These are phyloP conservation scores for Sphaerulina vaccinii DNA, from an alignment of 2,329 filamentous ascomycete genomes.

Conservation along the genomic window DNA sequence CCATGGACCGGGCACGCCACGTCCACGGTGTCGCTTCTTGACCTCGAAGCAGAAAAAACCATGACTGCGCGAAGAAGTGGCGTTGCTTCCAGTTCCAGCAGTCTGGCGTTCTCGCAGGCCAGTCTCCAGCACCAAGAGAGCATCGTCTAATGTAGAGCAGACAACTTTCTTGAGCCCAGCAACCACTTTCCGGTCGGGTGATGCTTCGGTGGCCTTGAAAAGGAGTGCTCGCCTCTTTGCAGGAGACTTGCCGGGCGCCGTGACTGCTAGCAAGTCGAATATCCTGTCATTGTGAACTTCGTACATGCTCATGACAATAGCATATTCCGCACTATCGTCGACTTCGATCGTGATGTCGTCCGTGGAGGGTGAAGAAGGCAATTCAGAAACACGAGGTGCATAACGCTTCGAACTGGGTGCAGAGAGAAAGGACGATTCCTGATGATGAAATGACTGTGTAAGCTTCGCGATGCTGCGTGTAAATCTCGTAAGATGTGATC, in stretches of 20 bases:
- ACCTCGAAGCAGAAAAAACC: constrained; percentile 96
- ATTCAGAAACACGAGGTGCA: constrained; percentile 65
- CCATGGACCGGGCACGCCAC: constrained; percentile 61
- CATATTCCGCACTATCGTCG: constrained; percentile 74
- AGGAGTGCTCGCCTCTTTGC: constrained; percentile 73
- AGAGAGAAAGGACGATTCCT: constrained; percentile 42
- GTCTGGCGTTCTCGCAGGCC: constrained; percentile 84
- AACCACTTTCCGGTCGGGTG: constrained; percentile 89
- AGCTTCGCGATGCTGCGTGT: constrained; percentile 33
- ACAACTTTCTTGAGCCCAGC: constrained; percentile 88
- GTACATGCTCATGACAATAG: constrained; percentile 93
- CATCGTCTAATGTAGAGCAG: constrained; percentile 78
- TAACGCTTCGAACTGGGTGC: constrained; percentile 50
- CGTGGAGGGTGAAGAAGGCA: constrained; percentile 74
- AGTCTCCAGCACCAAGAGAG: constrained; percentile 84
- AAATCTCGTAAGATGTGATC: constrained; percentile 21
- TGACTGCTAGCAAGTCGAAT: constrained; percentile 78
- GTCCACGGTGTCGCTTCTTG: constrained; percentile 67
- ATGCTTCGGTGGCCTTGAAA: constrained; percentile 88
- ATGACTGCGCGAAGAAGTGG: constrained; percentile 85
- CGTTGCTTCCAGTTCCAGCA: constrained; percentile 89
- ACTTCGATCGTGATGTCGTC: constrained; percentile 65
- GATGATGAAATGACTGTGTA: constrained; percentile 30
- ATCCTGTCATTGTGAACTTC: constrained; percentile 99
- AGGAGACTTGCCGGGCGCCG: constrained; percentile 53